phyloP scores from a whole-genome alignment of 352 stramenopile genomes.

The Peronospora tabacina region DNA sequence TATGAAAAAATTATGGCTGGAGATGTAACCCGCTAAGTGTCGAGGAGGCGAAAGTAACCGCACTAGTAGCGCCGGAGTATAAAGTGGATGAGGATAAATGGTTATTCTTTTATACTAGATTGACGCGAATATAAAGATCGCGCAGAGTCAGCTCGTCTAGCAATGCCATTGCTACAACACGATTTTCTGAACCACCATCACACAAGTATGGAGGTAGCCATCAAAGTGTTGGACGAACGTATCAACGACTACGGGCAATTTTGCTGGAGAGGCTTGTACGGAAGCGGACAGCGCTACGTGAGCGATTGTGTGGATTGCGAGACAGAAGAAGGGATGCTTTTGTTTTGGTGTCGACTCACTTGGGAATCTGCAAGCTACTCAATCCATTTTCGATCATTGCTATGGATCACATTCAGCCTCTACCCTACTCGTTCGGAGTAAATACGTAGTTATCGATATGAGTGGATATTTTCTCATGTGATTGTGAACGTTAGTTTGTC shows the following conservation, averaged over 20 bases:
- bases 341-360: not conserved
- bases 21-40: not conserved
- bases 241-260: not conserved
- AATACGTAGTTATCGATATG: no score
- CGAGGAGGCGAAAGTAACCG: not conserved
- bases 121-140: not conserved
- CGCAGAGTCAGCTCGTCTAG: not conserved
- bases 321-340: not conserved
- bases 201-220: not conserved
- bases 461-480: no score
- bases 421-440: not conserved
- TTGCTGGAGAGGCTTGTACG: not conserved
- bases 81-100: not conserved
- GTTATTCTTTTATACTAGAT: not conserved
- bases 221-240: not conserved
- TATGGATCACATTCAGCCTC: not conserved
- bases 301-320: not conserved
- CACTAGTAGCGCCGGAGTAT: not conserved
- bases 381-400: not conserved
- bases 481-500: no score
- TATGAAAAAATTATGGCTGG: no score
- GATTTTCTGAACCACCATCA: not conserved
- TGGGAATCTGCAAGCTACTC: not conserved
- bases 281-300: not conserved
- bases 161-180: not conserved